Evolutionary conservation across 2,329 filamentous ascomycete genomes (phyloP).

Genomic region (Phoma herbarum): DNA sequence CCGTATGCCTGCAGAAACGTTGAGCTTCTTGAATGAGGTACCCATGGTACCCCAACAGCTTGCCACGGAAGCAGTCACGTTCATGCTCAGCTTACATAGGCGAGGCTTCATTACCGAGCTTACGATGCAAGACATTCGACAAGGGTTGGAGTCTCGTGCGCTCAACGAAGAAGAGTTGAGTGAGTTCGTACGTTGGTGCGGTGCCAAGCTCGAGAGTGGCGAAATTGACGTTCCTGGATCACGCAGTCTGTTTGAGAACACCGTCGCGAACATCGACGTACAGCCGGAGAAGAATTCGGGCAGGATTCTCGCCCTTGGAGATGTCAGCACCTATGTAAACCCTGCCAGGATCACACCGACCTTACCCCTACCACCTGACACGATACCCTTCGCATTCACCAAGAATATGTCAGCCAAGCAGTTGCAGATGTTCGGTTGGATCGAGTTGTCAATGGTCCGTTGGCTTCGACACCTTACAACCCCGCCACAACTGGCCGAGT

Average conservation of each 20-base stretch:
- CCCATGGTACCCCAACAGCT: constrained; percentile 84
- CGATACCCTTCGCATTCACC: constrained; percentile 86
- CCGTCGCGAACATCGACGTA: constrained; percentile 71
- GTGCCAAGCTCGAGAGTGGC: constrained; percentile 73
- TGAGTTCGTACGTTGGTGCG: constrained; percentile 86
- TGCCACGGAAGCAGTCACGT: constrained; percentile 70
- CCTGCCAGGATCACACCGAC: constrained; percentile 81
- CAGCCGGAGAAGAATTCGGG: constrained; percentile 64
- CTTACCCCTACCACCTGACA: constrained; percentile 80
- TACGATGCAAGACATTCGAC: constrained; percentile 83
- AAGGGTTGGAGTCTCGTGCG: constrained; percentile 83
- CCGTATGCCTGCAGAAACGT: constrained; percentile 74
- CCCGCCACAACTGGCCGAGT: constrained; percentile 65
- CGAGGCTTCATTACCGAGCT: constrained; percentile 89
- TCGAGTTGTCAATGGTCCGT: constrained; percentile 80
- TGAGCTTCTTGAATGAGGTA: constrained; percentile 86
- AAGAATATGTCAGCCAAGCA: constrained; percentile 72
- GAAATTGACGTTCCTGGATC: constrained; percentile 76
- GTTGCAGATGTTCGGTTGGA: constrained; percentile 84
- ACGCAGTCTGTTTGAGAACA: constrained; percentile 77
- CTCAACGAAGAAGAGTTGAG: constrained; percentile 79
- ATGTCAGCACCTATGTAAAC: constrained; percentile 78
- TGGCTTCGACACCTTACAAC: constrained; percentile 82
- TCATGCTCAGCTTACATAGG: constrained; percentile 81
- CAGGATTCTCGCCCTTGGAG: constrained; percentile 78